phyloP scores from a whole-genome alignment of 1,284 basidiomycete species.

The Ceratobasidium sp. region DNA sequence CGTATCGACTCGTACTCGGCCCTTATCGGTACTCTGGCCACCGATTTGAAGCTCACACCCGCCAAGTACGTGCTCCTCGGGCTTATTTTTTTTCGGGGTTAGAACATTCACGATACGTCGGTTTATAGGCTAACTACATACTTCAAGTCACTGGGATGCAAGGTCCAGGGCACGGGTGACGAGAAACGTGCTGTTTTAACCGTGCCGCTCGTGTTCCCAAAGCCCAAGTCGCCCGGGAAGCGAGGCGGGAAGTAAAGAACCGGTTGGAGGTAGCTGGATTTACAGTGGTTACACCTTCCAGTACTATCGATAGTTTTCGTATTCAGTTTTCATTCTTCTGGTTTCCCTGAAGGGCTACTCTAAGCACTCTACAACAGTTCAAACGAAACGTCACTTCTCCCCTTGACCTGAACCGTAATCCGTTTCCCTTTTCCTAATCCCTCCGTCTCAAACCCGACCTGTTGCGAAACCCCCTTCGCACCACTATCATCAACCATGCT shows the following conservation, averaged over 20 bases:
- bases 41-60: constrained; percentile 25
- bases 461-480: background rate
- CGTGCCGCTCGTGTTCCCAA: constrained; percentile 35
- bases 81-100: background rate
- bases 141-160: constrained; percentile 40
- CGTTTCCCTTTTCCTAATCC: constrained; percentile 15
- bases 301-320: background rate
- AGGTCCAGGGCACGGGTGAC: constrained; percentile 41
- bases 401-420: constrained; percentile 25
- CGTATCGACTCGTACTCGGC: constrained; percentile 65
- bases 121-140: constrained; percentile 22
- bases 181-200: constrained; percentile 28
- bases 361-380: background rate
- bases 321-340: background rate
- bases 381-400: constrained; percentile 25
- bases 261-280: background rate
- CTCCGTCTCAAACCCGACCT: constrained; percentile 5
- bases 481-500: constrained; percentile 12
- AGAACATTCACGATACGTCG: background rate
- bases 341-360: background rate
- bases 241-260: constrained; percentile 28
- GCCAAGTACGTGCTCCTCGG: constrained; percentile 19
- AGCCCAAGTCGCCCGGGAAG: constrained; percentile 7
- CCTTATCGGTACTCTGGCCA: constrained; percentile 6
- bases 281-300: too few species aligned